phyloP scores from a whole-genome alignment of 1,284 basidiomycete genomes.

The Trametes polyzona region DNA sequence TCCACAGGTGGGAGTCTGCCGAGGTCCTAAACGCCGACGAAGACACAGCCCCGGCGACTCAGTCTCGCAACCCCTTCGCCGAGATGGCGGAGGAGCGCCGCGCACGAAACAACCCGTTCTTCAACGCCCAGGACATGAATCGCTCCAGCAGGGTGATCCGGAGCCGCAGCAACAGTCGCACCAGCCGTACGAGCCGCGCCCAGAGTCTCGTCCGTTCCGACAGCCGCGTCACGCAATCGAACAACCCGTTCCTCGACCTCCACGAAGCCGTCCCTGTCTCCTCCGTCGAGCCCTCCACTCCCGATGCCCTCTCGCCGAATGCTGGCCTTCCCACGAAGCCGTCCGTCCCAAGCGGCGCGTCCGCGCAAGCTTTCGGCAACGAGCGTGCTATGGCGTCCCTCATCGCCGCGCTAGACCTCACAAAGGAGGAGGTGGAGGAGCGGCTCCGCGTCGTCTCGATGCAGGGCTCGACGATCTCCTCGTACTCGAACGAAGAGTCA shows the following conservation, averaged over 20 bases:
- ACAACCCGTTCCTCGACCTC: slow-evolving; percentile 44
- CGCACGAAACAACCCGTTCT: slow-evolving; percentile 68
- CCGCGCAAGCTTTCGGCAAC: slow-evolving; percentile 34
- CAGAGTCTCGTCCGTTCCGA: slow-evolving; percentile 20
- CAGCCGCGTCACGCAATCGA: slow-evolving; percentile 17
- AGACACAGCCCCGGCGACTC: slow-evolving; percentile 29
- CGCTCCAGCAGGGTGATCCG: slow-evolving; percentile 26
- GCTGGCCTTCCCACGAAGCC: slow-evolving; percentile 20
- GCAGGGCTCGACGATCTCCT: slow-evolving; percentile 32
- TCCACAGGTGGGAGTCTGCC: slow-evolving; percentile 73
- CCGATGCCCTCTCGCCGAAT: slow-evolving; percentile 14
- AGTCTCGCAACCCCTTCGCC: slow-evolving; percentile 47
- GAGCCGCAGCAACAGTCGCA: slow-evolving; percentile 33
- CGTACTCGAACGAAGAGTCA: slow-evolving; percentile 32
- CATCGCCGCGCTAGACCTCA: slow-evolving; percentile 61
- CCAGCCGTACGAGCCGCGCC: slow-evolving; percentile 29
- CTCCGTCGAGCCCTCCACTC: slow-evolving; percentile 14
- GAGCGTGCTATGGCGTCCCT: slow-evolving; percentile 61
- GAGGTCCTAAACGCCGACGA: slow-evolving; percentile 59
- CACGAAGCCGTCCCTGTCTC: slow-evolving; percentile 26
- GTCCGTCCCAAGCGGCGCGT: slow-evolving; percentile 30
- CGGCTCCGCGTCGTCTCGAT: slow-evolving; percentile 43
- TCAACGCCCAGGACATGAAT: slow-evolving; percentile 47
- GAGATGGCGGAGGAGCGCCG: slow-evolving; percentile 41
- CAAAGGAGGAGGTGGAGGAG: slow-evolving; percentile 47